A percentile compares a stretch with the other conserved stretches of the same genome.
Conservation (phyloP, 2,329 filamentous ascomycete genomes). For the Verticillium longisporum region DNA sequence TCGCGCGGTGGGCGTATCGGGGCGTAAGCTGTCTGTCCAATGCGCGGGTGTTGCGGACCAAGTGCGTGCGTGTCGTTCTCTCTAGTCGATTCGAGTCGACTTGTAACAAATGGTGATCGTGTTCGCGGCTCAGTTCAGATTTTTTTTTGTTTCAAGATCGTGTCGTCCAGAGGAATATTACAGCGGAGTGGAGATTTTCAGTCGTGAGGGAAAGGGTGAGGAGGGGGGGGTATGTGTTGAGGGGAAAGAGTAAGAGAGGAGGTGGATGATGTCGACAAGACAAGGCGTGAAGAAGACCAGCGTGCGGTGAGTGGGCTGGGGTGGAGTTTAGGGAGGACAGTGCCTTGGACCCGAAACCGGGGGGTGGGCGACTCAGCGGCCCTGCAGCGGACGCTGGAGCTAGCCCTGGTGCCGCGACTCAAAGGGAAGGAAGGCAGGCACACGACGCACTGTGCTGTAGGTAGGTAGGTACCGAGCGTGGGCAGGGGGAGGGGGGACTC, state of each 20-base stretch:
- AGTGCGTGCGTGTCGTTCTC: neutral
- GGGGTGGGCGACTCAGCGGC: neutral
- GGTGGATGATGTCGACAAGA: neutral
- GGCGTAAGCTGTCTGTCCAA: neutral
- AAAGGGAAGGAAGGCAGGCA: neutral
- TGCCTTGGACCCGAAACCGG: neutral
- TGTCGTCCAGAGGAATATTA: neutral
- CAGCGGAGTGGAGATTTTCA: constrained; percentile 1
- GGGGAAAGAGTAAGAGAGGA: neutral
- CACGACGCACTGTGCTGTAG: neutral
- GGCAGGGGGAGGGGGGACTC: neutral
- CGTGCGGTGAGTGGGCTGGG: neutral
- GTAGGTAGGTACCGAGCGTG: neutral
- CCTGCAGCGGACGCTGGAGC: neutral
- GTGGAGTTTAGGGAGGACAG: neutral
- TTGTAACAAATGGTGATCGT: neutral
- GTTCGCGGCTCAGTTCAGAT: neutral
- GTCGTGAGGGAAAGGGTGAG: neutral
- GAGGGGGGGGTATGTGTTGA: neutral
- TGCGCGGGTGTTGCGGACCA: neutral
- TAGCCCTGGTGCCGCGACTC: neutral
- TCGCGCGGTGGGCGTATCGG: neutral
- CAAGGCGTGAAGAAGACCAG: neutral
- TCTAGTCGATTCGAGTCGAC: neutral
- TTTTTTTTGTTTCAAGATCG: neutral